These are phyloP conservation scores for Agrocybe pediades DNA, from an alignment of 768 basidiomycete species.

Conservation along the genomic window DNA sequence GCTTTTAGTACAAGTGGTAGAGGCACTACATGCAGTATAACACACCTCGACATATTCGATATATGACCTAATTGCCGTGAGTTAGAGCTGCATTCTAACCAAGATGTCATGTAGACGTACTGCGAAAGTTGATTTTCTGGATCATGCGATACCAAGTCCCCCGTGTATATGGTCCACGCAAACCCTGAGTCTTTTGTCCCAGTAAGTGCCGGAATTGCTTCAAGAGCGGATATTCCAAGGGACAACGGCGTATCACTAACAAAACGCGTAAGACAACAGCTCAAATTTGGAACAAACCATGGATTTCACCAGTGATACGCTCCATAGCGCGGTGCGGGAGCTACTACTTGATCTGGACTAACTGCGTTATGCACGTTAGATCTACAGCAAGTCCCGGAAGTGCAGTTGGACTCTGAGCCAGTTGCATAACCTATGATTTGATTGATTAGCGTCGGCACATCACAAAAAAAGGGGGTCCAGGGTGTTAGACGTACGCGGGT, in stretches of 20 bases:
- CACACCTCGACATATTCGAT: slow-evolving; percentile 63
- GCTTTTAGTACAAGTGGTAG: not conserved
- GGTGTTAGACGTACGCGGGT: slow-evolving; percentile 52
- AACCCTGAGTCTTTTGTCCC: slow-evolving; percentile 64
- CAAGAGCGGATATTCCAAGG: slow-evolving; percentile 57
- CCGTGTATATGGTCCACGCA: slow-evolving; percentile 68
- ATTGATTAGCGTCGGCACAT: not conserved
- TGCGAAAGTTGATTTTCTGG: slow-evolving; percentile 62
- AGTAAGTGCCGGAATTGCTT: slow-evolving; percentile 69
- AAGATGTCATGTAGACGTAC: slow-evolving; percentile 30
- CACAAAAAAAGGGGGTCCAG: not conserved
- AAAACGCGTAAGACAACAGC: not conserved
- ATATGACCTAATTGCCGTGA: slow-evolving; percentile 49
- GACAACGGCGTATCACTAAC: slow-evolving; percentile 65
- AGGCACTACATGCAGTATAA: not conserved
- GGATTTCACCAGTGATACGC: slow-evolving; percentile 54
- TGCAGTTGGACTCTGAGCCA: slow-evolving; percentile 74
- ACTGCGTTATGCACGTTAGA: slow-evolving; percentile 46
- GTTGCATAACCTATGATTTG: slow-evolving; percentile 57
- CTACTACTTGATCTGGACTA: slow-evolving; percentile 51
- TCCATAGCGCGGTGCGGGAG: slow-evolving; percentile 71
- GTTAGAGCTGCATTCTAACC: not conserved
- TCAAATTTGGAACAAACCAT: not conserved
- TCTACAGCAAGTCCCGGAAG: slow-evolving; percentile 66
- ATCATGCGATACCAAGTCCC: slow-evolving; percentile 77